Evolutionary conservation across 352 stramenopile species (phyloP).

Genomic region (Phytophthora constricta): DNA sequence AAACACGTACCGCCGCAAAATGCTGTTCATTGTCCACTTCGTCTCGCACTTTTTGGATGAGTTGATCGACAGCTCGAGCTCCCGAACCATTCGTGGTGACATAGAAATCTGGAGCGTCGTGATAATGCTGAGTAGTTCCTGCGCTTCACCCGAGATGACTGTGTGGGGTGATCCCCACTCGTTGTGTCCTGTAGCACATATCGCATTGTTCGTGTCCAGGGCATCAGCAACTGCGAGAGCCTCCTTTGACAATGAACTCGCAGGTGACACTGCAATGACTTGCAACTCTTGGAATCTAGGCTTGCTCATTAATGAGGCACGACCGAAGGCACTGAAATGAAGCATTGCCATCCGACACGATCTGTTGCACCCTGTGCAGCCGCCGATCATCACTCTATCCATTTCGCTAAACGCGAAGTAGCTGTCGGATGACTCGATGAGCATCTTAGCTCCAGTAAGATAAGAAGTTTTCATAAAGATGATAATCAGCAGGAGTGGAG

Average conservation of each 20-base stretch:
- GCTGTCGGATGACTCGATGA: slow-evolving; percentile 1
- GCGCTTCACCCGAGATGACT: background rate
- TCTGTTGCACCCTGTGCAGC: slow-evolving; percentile 2
- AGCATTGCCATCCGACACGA: background rate
- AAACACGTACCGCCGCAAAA: no score
- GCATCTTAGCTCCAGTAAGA: background rate
- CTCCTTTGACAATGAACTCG: background rate
- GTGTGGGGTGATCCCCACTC: background rate
- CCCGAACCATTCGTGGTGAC: background rate
- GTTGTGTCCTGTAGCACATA: background rate
- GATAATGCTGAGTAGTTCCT: background rate
- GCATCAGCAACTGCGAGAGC: background rate
- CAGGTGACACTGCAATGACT: background rate
- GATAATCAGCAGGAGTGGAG: background rate
- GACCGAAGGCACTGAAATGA: background rate
- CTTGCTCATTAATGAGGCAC: slow-evolving; percentile 5
- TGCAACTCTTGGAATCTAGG: slow-evolving; percentile 6
- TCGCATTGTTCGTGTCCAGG: background rate
- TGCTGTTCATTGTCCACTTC: no score
- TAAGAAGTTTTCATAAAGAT: background rate
- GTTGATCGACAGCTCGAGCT: background rate
- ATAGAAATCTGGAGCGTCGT: background rate
- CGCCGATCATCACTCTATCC: slow-evolving; percentile 8
- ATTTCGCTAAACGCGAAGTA: slow-evolving; percentile 9
- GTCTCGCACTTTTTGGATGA: background rate